Evolutionary conservation across 129 eudicot species (phyloP).

Genomic region (Erigeron canadensis): DNA sequence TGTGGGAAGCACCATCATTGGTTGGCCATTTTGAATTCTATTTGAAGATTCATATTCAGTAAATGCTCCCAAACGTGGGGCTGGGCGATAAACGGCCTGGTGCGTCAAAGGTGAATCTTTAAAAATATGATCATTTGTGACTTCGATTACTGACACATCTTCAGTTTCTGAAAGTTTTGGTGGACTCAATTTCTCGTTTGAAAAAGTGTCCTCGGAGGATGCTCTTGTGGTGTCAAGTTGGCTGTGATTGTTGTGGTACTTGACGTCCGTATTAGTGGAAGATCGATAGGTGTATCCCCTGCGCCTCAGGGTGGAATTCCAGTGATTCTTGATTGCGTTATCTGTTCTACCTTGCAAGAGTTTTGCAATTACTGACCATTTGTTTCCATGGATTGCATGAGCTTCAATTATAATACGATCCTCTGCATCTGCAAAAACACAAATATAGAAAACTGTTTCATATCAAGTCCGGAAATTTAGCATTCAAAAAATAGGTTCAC

Average conservation of each 20-base stretch:
- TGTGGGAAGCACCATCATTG: slow-evolving; percentile 34
- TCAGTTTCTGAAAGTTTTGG: slow-evolving; percentile 26
- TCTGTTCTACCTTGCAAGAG: slow-evolving; percentile 86
- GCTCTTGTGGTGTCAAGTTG: slow-evolving; percentile 37
- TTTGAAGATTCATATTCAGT: slow-evolving; percentile 35
- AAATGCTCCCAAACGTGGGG: slow-evolving; percentile 62
- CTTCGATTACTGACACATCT: background rate
- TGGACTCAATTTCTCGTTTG: slow-evolving; percentile 43
- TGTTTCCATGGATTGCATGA: slow-evolving; percentile 77
- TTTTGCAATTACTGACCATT: slow-evolving; percentile 86
- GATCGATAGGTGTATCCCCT: slow-evolving; percentile 17
- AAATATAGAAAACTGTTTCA: background rate
- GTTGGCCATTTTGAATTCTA: slow-evolving; percentile 14
- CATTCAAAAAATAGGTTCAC: too few relatives aligned
- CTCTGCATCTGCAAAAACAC: slow-evolving; percentile 41
- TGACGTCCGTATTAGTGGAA: background rate
- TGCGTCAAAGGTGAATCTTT: slow-evolving; percentile 20
- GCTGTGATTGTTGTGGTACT: slow-evolving; percentile 16
- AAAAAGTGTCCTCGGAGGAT: slow-evolving; percentile 46
- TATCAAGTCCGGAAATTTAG: background rate
- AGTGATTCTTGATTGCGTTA: slow-evolving; percentile 86
- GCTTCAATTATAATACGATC: slow-evolving; percentile 62
- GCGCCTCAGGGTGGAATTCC: slow-evolving; percentile 82
- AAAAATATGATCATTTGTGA: slow-evolving; percentile 10
- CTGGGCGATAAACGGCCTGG: slow-evolving; percentile 41